Evolutionary conservation across 2,329 filamentous ascomycete species (phyloP), one percentile per base, ranked within the genome.

Genomic region (Alternaria sp.): DNA sequence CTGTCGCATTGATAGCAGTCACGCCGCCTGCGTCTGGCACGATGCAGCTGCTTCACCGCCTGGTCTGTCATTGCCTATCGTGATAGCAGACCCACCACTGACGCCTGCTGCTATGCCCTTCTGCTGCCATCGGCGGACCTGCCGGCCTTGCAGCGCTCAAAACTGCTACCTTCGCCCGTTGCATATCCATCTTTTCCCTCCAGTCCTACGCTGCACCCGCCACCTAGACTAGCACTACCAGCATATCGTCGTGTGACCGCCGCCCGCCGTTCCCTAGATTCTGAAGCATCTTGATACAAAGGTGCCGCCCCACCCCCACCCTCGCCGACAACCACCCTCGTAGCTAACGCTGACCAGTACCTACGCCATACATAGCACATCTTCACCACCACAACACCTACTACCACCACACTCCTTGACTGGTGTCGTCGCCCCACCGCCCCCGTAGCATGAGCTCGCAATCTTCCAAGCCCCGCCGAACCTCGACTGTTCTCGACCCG

Each of bases 401-500:
- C 13, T 45, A 21, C 56, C 28, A 52, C 59, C 36, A 44, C 51
- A 44, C 57, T 36, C 52, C 58, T 56, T 49, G 57, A 62, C 52
- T 67, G 62, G 66, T 67, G 62, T 52, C 59, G 59, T 50, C 49
- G 58, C 52, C 65, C 66, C 47, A 52, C 67, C 51, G 54, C 69
- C 72, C 54, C 68, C 74, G 68, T 76, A 79, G 77, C 76, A 81
- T 81, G 79, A 79, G 70, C 78, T 81, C 79, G 78, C 79, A 80
- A 80, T 71, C 71, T 64, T 72, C 57, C 40, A 75, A 76, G 60
- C 68, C 71, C 59, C 77, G 78, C 59, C 80, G 79, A 68, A 74
- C 74, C 65, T 81, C 80, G 62, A 83, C 83, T 55, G 67, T 66
- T 50, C 74, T 83, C 68, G 87, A 89, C 75, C 87, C 88, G 6